Evolutionary conservation across 352 stramenopile genomes (phyloP), one percentile per base, ranked within the genome.

Genomic region (Phytopythium delawarense): DNA sequence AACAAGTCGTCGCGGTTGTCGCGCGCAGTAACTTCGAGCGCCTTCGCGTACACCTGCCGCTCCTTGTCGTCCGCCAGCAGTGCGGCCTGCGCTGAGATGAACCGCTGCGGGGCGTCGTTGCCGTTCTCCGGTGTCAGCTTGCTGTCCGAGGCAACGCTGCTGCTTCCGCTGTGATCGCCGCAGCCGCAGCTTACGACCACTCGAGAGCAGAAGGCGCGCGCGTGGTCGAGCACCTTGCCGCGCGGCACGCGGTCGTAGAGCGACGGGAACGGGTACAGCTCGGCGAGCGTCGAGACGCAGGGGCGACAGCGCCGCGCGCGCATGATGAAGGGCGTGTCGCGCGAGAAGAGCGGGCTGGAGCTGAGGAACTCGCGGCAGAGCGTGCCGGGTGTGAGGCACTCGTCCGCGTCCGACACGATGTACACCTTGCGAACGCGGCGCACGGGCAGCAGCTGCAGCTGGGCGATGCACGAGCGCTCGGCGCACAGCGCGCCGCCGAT

Each of bases 361-460:
- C 72, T 74, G 63, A 97, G 76, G 67, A 94, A 97, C 66, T 97
- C 89, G 40, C 91, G 76, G 69, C 91, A 97, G 0, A 97, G 65
- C 59, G 88, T 87, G 18, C 91, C 89, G 4, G 89, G 89, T 40
- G 81, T 88, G 56, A 97, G 82, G 59, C 88, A 87, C 63, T 87
- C 72, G 11, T 76, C 61, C 49, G 79, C 77, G 72, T 97, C 91
- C 52, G 87, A 95, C 40, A 92, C 79, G 70, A 97, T 94, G 65
- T 92, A 87, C 54, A 96, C 78, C 62, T 77, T 78, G 54, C 75
- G 76, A 16, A 91, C 72, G 61, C 67, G 61, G 39, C 66, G 67
- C 57, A 81, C 66, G 1, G 71, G 73, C 62, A 84, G 66, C 37
- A 94, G 84, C 68, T 84, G 74, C 45, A 97, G 64, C 67, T 95